Conservation (phyloP, 305 asterid genomes). For the Solanum hybrid region DNA sequence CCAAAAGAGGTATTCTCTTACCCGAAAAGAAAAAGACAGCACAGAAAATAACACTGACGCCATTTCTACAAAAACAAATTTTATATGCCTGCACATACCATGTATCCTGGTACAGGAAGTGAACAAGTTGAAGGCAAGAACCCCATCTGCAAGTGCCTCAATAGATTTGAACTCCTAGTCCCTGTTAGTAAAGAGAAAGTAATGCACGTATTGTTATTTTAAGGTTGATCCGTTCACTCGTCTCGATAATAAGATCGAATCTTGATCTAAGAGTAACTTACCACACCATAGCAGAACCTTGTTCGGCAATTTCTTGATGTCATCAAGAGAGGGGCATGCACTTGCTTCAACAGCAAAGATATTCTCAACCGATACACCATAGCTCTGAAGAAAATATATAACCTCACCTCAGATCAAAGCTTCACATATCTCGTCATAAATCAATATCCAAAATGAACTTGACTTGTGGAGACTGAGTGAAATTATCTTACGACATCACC, state of each 20-base stretch:
- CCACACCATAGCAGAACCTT: conserved; percentile 90
- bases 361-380: conserved; percentile 49
- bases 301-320: conserved; percentile 58
- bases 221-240: background rate
- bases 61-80: background rate
- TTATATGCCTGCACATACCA: conserved; percentile 26
- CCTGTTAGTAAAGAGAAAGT: conserved; percentile 22
- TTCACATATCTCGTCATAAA: background rate
- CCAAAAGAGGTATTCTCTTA: background rate
- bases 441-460: background rate
- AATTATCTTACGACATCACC: no score
- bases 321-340: conserved; percentile 65
- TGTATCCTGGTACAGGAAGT: conserved; percentile 73
- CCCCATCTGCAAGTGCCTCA: conserved; percentile 70
- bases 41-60: background rate
- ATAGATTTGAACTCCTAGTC: conserved; percentile 53
- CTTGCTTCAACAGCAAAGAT: conserved; percentile 57
- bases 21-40: background rate
- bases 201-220: background rate
- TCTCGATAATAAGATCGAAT: background rate
- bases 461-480: background rate
- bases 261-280: conserved; percentile 6
- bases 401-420: background rate
- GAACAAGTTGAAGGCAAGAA: conserved; percentile 58
- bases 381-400: conserved; percentile 38